Percentiles rank a stretch among this genome's conserved stretches.
Evolutionary conservation across 176 grass and related monocot species (phyloP).

Genomic region (Oryza meridionalis): DNA sequence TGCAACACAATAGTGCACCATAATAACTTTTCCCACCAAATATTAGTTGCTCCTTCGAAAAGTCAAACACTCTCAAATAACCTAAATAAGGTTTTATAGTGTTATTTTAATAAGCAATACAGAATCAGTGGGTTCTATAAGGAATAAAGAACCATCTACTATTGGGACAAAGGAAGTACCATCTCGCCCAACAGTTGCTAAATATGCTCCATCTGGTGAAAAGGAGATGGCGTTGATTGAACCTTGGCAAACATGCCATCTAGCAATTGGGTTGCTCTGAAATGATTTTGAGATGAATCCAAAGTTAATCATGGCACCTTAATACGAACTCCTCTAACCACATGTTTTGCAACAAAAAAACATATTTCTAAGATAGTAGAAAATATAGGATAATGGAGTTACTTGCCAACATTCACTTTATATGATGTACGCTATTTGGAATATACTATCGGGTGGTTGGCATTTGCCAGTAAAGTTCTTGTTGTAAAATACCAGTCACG

Average conservation of each 20-base stretch:
- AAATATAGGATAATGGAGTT: not conserved
- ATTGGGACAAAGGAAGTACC: constrained; percentile 59
- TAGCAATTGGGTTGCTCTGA: constrained; percentile 85
- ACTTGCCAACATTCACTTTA: constrained; percentile 7
- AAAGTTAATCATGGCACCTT: constrained; percentile 23
- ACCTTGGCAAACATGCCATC: constrained; percentile 97
- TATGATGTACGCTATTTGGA: not conserved
- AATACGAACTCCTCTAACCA: not conserved
- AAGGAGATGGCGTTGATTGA: constrained; percentile 89
- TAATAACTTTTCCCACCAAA: constrained; percentile 99
- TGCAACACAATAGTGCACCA: constrained; percentile 83
- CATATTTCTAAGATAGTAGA: not conserved
- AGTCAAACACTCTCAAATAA: constrained; percentile 97
- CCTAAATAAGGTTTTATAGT: constrained; percentile 52
- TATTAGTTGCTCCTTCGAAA: constrained; percentile 82
- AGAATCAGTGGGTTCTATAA: not conserved
- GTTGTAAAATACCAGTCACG: not conserved
- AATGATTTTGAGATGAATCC: constrained; percentile 38
- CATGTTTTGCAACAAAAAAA: constrained; percentile 22
- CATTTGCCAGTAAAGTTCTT: not conserved
- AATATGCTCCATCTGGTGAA: constrained; percentile 83
- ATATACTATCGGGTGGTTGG: not conserved
- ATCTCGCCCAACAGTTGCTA: constrained; percentile 90
- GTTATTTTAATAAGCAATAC: constrained; percentile 19
- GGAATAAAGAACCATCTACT: constrained; percentile 23